Percentiles rank a stretch among this genome's conserved stretches.
phyloP scores from a whole-genome alignment of 305 asterid species.

The Solanum hybrid region DNA sequence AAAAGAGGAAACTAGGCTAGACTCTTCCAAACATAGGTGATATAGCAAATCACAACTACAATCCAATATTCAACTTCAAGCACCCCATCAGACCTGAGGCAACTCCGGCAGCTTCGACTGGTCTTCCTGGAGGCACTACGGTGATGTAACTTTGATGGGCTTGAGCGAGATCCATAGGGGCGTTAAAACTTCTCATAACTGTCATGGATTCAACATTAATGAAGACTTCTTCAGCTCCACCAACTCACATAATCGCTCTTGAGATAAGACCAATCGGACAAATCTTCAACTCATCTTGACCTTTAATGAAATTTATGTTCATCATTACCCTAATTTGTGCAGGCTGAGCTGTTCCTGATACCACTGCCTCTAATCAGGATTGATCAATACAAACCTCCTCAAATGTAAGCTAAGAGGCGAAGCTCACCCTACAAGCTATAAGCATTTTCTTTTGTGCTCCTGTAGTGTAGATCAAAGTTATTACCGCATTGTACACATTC shows the following conservation, averaged over 20 bases:
- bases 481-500: not conserved
- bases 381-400: not conserved
- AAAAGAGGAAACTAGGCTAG: not conserved
- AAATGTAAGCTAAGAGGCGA: not conserved
- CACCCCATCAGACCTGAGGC: not conserved
- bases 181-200: not conserved
- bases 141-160: not conserved
- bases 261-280: not conserved
- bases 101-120: not conserved
- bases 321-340: not conserved
- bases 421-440: not conserved
- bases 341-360: not conserved
- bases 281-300: not conserved
- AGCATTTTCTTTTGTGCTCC: not conserved
- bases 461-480: not conserved
- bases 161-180: not conserved
- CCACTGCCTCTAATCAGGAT: not conserved
- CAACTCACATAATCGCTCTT: not conserved
- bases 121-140: not conserved
- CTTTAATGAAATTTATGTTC: not conserved
- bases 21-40: not conserved
- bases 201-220: not conserved
- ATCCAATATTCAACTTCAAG: not conserved
- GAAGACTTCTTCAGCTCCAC: not conserved
- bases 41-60: not conserved